A percentile compares a stretch with the other conserved stretches of the same genome.
Conservation (phyloP, 192 early-diverging fungal genomes). For the Backusella parvicylindrica region DNA sequence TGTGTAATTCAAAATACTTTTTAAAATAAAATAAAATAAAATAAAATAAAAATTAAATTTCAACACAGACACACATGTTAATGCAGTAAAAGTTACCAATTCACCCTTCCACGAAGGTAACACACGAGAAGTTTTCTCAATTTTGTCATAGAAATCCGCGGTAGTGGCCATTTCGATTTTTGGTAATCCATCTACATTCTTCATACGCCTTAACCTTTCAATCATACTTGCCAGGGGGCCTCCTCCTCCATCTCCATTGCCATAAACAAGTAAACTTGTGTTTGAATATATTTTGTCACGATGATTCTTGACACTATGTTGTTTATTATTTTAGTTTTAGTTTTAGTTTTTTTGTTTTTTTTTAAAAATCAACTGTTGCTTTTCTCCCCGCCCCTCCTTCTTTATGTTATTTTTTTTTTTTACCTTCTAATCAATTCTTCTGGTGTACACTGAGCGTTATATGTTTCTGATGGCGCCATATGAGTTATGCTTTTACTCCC, state of each 20-base stretch:
- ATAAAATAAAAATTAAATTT: background rate
- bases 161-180: slow-evolving; percentile 74
- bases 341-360: too few species aligned
- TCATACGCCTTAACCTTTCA: slow-evolving; percentile 75
- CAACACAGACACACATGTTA: background rate
- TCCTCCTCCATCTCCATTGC: slow-evolving; percentile 97
- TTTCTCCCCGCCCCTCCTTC: too few species aligned
- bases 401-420: background rate
- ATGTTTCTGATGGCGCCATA: slow-evolving; percentile 91
- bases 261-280: slow-evolving; percentile 86
- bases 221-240: slow-evolving; percentile 83
- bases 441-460: slow-evolving; percentile 41
- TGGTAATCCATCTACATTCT: slow-evolving; percentile 72
- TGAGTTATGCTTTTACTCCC: slow-evolving; percentile 83
- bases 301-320: slow-evolving; percentile 74
- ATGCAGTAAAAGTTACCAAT: slow-evolving; percentile 35
- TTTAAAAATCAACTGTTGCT: too few species aligned
- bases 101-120: slow-evolving; percentile 93
- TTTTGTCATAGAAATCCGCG: slow-evolving; percentile 77
- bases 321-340: too few species aligned
- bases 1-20: slow-evolving; percentile 94
- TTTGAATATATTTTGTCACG: slow-evolving; percentile 84
- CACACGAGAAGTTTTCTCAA: slow-evolving; percentile 65
- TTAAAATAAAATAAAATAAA: background rate
- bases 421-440: slow-evolving; percentile 26